phyloP scores from a whole-genome alignment of 805 yeast genomes.

The Wickerhamomyces alni region DNA sequence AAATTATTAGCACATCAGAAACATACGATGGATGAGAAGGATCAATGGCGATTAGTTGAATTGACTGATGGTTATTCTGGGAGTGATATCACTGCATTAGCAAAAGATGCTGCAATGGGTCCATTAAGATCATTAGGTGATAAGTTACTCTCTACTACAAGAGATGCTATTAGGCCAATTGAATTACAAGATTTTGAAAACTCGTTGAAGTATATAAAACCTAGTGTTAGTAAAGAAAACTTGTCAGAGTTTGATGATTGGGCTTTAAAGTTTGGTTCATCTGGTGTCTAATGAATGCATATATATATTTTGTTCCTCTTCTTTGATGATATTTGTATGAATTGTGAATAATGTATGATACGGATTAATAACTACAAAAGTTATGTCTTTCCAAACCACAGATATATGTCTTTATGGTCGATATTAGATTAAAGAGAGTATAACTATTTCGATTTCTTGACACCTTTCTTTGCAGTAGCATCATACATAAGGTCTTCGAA shows the following conservation, averaged over 20 bases:
- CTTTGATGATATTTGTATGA: not conserved
- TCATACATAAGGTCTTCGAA: constrained; percentile 92
- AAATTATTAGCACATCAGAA: constrained; percentile 68
- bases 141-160: constrained; percentile 57
- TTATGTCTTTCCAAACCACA: too few species aligned
- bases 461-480: constrained; percentile 36
- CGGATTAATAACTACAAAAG: too few species aligned
- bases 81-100: constrained; percentile 85
- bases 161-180: constrained; percentile 75
- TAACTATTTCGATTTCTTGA: not conserved
- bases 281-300: constrained; percentile 1
- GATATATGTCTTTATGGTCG: too few species aligned
- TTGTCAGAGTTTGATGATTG: constrained; percentile 77
- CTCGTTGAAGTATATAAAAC: constrained; percentile 75
- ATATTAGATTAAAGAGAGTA: too few species aligned
- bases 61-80: constrained; percentile 87
- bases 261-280: constrained; percentile 33
- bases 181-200: constrained; percentile 64
- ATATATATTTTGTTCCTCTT: too few species aligned
- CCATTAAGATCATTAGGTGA: constrained; percentile 90
- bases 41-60: constrained; percentile 51
- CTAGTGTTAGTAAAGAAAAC: constrained; percentile 84
- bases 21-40: constrained; percentile 59
- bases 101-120: constrained; percentile 98
- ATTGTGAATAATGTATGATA: too few species aligned